Conservation (phyloP, 192 early-diverging fungal genomes). For the Umbelopsis vinacea region DNA sequence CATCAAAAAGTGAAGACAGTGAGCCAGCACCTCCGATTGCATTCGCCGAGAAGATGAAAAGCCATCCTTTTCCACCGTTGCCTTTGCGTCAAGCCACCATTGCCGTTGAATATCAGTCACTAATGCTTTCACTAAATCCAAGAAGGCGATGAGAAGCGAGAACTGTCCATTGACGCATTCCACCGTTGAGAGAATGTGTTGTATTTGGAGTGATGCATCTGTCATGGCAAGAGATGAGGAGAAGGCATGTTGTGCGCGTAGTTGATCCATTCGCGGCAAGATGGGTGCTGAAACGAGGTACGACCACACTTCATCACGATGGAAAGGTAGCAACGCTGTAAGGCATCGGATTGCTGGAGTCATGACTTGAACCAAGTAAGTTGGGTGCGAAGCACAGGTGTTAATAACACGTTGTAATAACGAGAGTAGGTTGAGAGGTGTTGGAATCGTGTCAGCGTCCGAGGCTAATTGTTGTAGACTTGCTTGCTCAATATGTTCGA, state of each 20-base stretch:
- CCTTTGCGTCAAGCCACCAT: slow-evolving; percentile 17
- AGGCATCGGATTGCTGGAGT: slow-evolving; percentile 29
- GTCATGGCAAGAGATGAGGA: slow-evolving; percentile 13
- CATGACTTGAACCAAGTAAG: background rate
- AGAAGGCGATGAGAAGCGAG: slow-evolving; percentile 29
- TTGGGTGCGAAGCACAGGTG: slow-evolving; percentile 5
- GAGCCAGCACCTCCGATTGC: slow-evolving; percentile 23
- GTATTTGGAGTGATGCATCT: slow-evolving; percentile 20
- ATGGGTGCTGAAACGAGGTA: slow-evolving; percentile 28
- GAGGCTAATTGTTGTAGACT: background rate
- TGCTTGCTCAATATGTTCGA: slow-evolving; percentile 10
- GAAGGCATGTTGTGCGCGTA: background rate
- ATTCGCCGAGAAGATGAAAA: slow-evolving; percentile 12
- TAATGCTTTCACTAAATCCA: slow-evolving; percentile 30
- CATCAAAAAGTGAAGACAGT: slow-evolving; percentile 31
- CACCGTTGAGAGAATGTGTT: slow-evolving; percentile 25
- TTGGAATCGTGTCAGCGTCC: background rate
- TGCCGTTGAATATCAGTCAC: slow-evolving; percentile 33
- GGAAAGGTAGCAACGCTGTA: slow-evolving; percentile 24
- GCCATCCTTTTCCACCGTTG: background rate
- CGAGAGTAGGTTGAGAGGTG: background rate
- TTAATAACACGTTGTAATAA: slow-evolving; percentile 12
- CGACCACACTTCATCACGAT: slow-evolving; percentile 29
- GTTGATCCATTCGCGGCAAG: slow-evolving; percentile 23
- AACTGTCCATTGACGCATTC: slow-evolving; percentile 33